Evolutionary conservation across 1,284 basidiomycete genomes (phyloP).

Genomic region (Phaffia rhodozyma): DNA sequence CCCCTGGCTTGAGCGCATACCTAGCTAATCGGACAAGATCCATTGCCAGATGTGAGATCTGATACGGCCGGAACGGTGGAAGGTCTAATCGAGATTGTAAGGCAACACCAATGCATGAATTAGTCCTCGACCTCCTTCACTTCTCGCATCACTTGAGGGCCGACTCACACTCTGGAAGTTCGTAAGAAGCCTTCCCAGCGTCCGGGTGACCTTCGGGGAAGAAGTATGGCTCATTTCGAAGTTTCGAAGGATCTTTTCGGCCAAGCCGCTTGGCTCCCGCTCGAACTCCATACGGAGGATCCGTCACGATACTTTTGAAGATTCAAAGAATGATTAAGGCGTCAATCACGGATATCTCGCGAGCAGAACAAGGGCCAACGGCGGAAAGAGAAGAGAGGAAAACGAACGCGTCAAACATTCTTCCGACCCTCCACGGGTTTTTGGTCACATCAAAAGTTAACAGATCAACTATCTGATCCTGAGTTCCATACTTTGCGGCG

Average conservation of each 20-base stretch:
- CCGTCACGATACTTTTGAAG: slow-evolving; percentile 18
- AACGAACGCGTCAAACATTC: slow-evolving; percentile 78
- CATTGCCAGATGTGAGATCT: slow-evolving; percentile 66
- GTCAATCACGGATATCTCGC: neutral
- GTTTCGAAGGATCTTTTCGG: slow-evolving; percentile 39
- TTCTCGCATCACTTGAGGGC: neutral
- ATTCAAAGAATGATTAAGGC: slow-evolving; percentile 17
- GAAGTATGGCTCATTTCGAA: slow-evolving; percentile 30
- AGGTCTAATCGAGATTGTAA: slow-evolving; percentile 36
- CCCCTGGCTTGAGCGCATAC: slow-evolving; percentile 70
- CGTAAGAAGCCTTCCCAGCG: slow-evolving; percentile 6
- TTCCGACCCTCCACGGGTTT: slow-evolving; percentile 78
- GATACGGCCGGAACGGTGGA: slow-evolving; percentile 83
- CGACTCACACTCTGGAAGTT: slow-evolving; percentile 3
- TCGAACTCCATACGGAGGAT: slow-evolving; percentile 20
- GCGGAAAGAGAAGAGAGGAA: neutral
- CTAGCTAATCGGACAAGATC: slow-evolving; percentile 76
- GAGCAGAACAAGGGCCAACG: neutral
- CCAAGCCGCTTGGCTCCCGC: slow-evolving; percentile 84
- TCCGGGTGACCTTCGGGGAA: slow-evolving; percentile 19
- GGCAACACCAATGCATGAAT: neutral
- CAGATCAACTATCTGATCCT: slow-evolving; percentile 64
- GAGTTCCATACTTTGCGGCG: slow-evolving; percentile 74
- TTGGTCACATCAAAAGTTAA: slow-evolving; percentile 79
- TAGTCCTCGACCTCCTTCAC: neutral